Evolutionary conservation across 495 filamentous ascomycete genomes (phyloP), one percentile per base, ranked within the genome.

Genomic region (Aspergillus mulundensis): DNA sequence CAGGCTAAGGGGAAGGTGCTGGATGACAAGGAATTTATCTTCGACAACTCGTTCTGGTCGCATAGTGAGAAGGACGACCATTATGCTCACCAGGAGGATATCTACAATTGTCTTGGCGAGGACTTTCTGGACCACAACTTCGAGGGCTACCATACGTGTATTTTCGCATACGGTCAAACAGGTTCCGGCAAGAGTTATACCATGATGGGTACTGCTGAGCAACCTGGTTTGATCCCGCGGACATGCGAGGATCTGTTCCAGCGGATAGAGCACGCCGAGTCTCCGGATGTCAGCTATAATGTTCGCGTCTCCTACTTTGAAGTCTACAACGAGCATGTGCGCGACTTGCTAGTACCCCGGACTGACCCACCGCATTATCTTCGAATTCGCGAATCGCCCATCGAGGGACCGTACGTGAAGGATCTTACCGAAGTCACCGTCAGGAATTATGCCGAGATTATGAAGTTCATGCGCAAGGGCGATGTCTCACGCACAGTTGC

Each of bases 41-140:
- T 99, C 62, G 94, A 99, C 74, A 95, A 91, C 68, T 96, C 90
- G 1, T 99, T 97, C 72, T 97, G 92, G 91, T 96, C 92, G 53
- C 90, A 95, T 68, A 72, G 93, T 61, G 74, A 77, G 32, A 62
- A 72, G 24, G 91, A 95, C 60, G 76, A 84, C 48, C 86, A 91
- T 63, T 92, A 91, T 62, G 89, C 88, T 18, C 77, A 84, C 54
- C 94, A 99, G 63, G 91, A 92, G 60, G 89, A 97, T 66, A 87
- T 99, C 41, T 99, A 99, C 76, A 88, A 95, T 66, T 85, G 85
- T 30, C 80, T 99, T 5, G 94, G 95, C 32, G 94, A 97, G 66
- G 95, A 97, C 60, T 97, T 97, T 57, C 78, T 99, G 50, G 95
- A 99, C 69, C 95, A 97, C 76, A 99, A 99, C 71, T 99, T 99